phyloP scores from a whole-genome alignment of 805 yeast genomes.

The Cyberlindnera mrakii region DNA sequence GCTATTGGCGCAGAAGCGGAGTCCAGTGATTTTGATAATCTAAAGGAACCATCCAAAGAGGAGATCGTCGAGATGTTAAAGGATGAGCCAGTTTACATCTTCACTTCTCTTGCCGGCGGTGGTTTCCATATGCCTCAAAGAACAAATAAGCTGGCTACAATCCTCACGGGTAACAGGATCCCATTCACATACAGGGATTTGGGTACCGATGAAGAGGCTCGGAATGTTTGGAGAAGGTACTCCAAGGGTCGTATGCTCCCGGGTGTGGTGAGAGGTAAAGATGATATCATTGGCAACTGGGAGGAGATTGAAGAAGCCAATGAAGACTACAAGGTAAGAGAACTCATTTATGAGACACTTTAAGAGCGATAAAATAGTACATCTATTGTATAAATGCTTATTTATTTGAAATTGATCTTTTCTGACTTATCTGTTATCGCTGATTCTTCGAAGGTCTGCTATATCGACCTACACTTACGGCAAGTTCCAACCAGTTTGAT shows the following conservation, averaged over 20 bases:
- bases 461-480: too few species aligned
- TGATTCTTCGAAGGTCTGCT: too few species aligned
- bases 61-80: constrained; percentile 24
- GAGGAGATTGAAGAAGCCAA: constrained; percentile 81
- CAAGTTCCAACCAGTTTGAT: too few species aligned
- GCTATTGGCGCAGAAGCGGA: constrained; percentile 7
- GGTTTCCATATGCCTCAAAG: constrained; percentile 74
- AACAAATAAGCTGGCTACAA: constrained; percentile 70
- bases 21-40: constrained; percentile 3
- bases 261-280: constrained; percentile 78
- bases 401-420: not conserved
- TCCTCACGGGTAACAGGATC: constrained; percentile 67
- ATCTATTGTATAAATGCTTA: not conserved
- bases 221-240: constrained; percentile 75
- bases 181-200: constrained; percentile 66
- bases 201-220: constrained; percentile 84
- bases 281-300: constrained; percentile 80
- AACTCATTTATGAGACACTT: constrained; percentile 58
- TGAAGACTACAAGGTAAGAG: constrained; percentile 64
- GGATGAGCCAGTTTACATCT: constrained; percentile 63
- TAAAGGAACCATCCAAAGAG: constrained; percentile 24
- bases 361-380: constrained; percentile 17
- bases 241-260: constrained; percentile 72
- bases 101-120: constrained; percentile 81
- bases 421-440: too few species aligned